Base-by-base conservation (phyloP, 352 stramenopile species). In the Phytophthora meadii region DNA sequence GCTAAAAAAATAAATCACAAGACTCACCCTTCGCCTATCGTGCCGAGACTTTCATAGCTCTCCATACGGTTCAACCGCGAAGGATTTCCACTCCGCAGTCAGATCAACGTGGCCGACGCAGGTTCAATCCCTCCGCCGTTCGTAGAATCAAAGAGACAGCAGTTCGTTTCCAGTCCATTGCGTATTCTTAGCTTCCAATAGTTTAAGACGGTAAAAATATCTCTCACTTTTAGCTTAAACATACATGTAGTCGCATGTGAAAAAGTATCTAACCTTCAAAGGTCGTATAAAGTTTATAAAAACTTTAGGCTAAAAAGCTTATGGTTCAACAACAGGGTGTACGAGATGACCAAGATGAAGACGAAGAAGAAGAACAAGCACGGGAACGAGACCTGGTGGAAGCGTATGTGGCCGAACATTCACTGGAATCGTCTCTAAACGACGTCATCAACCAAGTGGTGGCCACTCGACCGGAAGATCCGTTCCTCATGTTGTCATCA, bases 1-100 rank as follows among this genome's bases (percentile, higher is more conserved):
- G 30, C 11, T 14, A 14, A 36, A 36, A 9, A n/a, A 50, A 32
- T 14, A 15, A 7, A 37, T 6, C 9, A 61, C 12, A 14, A 45
- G 36, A 49, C 80, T 62, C 59, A 94, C 86, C 87, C 88, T 93
- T 94, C 88, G 36, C 88, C 88, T 61, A 95, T 93, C 46, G 85
- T 93, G 41, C 88, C 88, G 48, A 95, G 80, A 65, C 81, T 92
- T 68, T 95, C 88, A 78, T 95, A 95, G 72, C 93, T 93, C 65
- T 95, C 86, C 88, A 95, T 95, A 14, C 27, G 37, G 50, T 50
- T 42, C 46, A 51, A 50, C 24, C 47, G 34, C 47, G 39, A 39
- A 58, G 45, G 49, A 28, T 15, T 19, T 17, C 41, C 32, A 19
- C 50, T 53, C 44, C 12, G 34, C 34, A 59, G 36, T 50, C 42